Conservation (phyloP, 768 basidiomycete species). For the Tylopilus intermedius region DNA sequence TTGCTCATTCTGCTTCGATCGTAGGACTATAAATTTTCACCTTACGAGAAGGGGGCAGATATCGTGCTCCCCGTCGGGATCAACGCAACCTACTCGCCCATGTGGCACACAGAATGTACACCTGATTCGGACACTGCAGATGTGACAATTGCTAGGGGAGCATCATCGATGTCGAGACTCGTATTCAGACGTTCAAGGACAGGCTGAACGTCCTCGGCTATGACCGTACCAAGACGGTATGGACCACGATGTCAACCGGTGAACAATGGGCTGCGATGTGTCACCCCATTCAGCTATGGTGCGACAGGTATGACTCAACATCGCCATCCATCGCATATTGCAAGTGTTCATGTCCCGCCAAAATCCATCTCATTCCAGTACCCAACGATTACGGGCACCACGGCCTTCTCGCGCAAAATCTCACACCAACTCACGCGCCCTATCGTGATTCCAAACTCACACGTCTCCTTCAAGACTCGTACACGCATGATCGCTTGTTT, state of each 20-base stretch:
- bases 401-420: too few relatives aligned
- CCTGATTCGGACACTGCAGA: conserved; percentile 65
- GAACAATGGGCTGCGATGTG: conserved; percentile 23
- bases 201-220: conserved; percentile 56
- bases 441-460: too few relatives aligned
- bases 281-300: conserved; percentile 26
- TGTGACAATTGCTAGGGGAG: conserved; percentile 62
- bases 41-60: conserved; percentile 59
- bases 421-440: too few relatives aligned
- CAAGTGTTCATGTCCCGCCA: conserved; percentile 3
- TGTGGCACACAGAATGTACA: conserved; percentile 56
- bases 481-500: too few relatives aligned
- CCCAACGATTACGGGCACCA: conserved; percentile 20
- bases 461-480: too few relatives aligned
- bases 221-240: conserved; percentile 59
- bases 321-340: too few relatives aligned
- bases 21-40: conserved; percentile 57
- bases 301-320: conserved; percentile 17
- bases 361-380: conserved; percentile 28
- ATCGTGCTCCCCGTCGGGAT: conserved; percentile 54
- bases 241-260: conserved; percentile 30
- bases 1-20: not conserved
- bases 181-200: conserved; percentile 62
- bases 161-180: conserved; percentile 58
- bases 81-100: conserved; percentile 57